These are phyloP conservation scores for Colletotrichum liriopes DNA, from an alignment of 2,329 filamentous ascomycete species.

Conservation along the genomic window DNA sequence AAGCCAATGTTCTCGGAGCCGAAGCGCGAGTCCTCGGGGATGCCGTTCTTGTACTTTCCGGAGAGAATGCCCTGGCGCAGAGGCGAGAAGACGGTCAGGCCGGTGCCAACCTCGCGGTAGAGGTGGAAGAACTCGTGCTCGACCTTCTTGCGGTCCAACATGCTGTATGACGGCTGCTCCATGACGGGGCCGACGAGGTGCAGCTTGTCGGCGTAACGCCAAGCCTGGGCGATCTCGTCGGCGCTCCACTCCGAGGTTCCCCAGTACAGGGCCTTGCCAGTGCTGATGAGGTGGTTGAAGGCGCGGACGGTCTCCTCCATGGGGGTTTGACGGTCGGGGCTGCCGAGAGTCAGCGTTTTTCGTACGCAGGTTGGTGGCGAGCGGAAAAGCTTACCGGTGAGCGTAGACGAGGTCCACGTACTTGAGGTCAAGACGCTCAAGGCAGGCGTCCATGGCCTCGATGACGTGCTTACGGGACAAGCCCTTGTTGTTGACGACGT, in stretches of 20 bases:
- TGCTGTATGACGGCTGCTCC: conserved; percentile 79
- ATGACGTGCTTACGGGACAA: conserved; percentile 80
- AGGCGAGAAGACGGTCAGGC: conserved; percentile 76
- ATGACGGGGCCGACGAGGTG: conserved; percentile 75
- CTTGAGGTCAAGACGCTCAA: conserved; percentile 70
- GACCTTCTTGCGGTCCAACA: conserved; percentile 74
- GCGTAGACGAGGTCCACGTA: conserved; percentile 81
- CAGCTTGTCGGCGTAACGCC: conserved; percentile 72
- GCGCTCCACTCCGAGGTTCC: conserved; percentile 79
- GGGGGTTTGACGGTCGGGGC: conserved; percentile 75
- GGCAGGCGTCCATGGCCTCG: conserved; percentile 73
- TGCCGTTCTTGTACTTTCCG: conserved; percentile 77
- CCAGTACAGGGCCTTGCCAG: conserved; percentile 80
- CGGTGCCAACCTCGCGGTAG: conserved; percentile 72
- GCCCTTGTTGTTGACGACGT: conserved; percentile 76
- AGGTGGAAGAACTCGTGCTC: conserved; percentile 74
- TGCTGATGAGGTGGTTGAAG: conserved; percentile 80
- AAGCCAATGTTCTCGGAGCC: conserved; percentile 70
- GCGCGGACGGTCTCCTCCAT: conserved; percentile 80
- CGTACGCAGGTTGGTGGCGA: background rate
- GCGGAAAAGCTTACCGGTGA: conserved; percentile 62
- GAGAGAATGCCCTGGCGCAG: conserved; percentile 72
- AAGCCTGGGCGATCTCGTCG: conserved; percentile 76
- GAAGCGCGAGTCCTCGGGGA: conserved; percentile 73
- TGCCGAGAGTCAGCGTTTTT: conserved; percentile 8